Evolutionary conservation across 345 rosid genomes (phyloP), one percentile per base, ranked within the genome.

Genomic region (Melastoma malabathricum): DNA sequence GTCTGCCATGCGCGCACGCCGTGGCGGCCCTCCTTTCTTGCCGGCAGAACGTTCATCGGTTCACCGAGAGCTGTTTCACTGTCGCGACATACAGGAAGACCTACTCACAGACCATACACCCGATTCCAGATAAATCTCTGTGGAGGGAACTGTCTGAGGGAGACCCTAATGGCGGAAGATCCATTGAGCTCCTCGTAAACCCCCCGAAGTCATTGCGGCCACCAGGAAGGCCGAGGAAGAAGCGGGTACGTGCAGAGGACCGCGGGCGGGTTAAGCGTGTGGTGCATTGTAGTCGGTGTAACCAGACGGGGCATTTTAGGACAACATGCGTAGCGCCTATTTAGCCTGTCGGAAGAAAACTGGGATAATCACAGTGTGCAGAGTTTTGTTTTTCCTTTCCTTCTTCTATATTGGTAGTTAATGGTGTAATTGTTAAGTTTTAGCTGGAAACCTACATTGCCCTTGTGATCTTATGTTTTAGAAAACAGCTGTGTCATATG

Each of bases 271-370:
- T 70, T 48, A 92, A 92, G 69, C 73, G 98, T 54, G 90, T 87
- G 53, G 98, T 87, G 75, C 98, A 92, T 60, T 92, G 98, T 59
- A 87, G 98, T 62, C 85, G 95, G 20, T 92, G 98, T 72, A 87
- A 92, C 59, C 98, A 92, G 72, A 87, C 96, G 4, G 93, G 98
- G 15, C 98, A 92, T 75, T 92, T 92, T 71, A 76, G 98, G 72
- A 92, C 98, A 57, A 92, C 98, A 2, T 90, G 95, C 74, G 95
- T 95, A 56, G 87, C 98, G 10, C 96, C 98, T 29, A 86, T 87
- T 55, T 90, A 72, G 66, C 58, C 55, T 17, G 57, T 15, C 34
- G 23, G 25, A 55, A 20, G 17, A 55, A 44, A 18, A 9, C 41
- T 34, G 41, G 41, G 25, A 22, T 22, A 22, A 22, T 22, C 25